These are phyloP conservation scores for Fimicolochytrium jonesii DNA, from an alignment of 192 early-diverging fungal genomes.

Conservation along the genomic window DNA sequence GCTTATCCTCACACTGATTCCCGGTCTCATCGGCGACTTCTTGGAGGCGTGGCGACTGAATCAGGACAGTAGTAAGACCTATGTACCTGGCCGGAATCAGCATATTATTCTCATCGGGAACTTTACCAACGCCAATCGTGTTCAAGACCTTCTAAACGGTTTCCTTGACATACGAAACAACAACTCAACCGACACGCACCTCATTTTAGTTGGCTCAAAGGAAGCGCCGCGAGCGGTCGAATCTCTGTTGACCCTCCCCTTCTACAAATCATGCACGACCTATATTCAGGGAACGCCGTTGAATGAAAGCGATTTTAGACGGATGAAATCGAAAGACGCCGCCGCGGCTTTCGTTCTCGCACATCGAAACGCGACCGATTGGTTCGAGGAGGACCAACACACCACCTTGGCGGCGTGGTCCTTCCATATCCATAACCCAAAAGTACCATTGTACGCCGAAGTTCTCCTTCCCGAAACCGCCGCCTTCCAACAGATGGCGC, in stretches of 20 bases:
- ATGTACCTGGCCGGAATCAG: background rate
- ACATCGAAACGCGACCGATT: background rate
- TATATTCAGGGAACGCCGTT: conserved; percentile 3
- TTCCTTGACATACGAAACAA: conserved; percentile 5
- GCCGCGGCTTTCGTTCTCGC: conserved; percentile 3
- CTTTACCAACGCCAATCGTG: conserved; percentile 10
- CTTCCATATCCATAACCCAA: conserved; percentile 9
- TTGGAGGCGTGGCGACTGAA: conserved; percentile 12
- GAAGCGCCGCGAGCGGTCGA: background rate
- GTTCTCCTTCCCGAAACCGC: conserved; percentile 13
- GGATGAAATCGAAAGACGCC: background rate
- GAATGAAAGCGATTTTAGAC: background rate
- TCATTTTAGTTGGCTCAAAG: background rate
- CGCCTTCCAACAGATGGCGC: conserved; percentile 2
- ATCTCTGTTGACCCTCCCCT: background rate
- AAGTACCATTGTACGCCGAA: conserved; percentile 4
- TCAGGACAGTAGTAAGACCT: background rate
- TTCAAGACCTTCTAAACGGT: conserved; percentile 13
- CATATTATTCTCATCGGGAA: conserved; percentile 13
- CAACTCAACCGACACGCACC: background rate
- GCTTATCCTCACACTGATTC: background rate
- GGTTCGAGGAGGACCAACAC: conserved; percentile 10
- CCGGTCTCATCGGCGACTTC: conserved; percentile 10
- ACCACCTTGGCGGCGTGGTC: conserved; percentile 1
- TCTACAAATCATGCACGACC: background rate